A percentile compares a stretch with the other conserved stretches of the same genome.
These are phyloP conservation scores for Cercis canadensis DNA, from an alignment of 306 rosid genomes.

Conservation along the genomic window DNA sequence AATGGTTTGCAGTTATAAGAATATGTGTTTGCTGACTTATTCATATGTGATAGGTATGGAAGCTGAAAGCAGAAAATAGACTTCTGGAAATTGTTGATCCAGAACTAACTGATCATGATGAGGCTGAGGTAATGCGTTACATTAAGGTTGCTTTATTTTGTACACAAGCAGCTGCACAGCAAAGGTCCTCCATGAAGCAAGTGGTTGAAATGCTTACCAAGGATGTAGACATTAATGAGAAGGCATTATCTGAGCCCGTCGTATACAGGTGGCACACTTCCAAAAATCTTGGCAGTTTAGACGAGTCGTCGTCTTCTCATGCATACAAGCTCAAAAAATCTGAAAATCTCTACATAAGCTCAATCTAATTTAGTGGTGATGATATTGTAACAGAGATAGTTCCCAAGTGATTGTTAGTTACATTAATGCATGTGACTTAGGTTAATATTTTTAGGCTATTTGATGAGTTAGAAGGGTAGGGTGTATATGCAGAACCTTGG, in stretches of 20 bases:
- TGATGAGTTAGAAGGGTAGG: neutral
- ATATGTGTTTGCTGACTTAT: neutral
- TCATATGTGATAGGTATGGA: conserved; percentile 67
- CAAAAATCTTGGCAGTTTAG: conserved; percentile 2
- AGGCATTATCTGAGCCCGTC: conserved; percentile 71
- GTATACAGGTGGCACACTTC: conserved; percentile 49
- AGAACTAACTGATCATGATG: conserved; percentile 56
- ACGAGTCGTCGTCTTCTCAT: conserved; percentile 57
- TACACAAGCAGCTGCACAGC: conserved; percentile 77
- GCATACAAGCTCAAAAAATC: conserved; percentile 37
- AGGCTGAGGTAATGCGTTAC: conserved; percentile 63
- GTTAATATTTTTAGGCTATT: conserved; percentile 17
- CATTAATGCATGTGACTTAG: neutral
- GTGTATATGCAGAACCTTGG: neutral
- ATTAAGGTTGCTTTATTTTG: conserved; percentile 83
- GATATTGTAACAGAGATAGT: conserved; percentile 54
- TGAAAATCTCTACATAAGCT: conserved; percentile 37
- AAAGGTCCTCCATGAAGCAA: conserved; percentile 85
- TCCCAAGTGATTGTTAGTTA: conserved; percentile 61
- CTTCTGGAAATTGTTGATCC: conserved; percentile 75
- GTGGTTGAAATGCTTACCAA: conserved; percentile 82
- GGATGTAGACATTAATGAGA: conserved; percentile 74
- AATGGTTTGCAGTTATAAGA: too few species aligned
- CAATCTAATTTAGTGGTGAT: conserved; percentile 32
- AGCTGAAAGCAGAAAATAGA: conserved; percentile 67